Evolutionary conservation across 768 basidiomycete genomes (phyloP).

Genomic region (Glaciozyma antarctica): DNA sequence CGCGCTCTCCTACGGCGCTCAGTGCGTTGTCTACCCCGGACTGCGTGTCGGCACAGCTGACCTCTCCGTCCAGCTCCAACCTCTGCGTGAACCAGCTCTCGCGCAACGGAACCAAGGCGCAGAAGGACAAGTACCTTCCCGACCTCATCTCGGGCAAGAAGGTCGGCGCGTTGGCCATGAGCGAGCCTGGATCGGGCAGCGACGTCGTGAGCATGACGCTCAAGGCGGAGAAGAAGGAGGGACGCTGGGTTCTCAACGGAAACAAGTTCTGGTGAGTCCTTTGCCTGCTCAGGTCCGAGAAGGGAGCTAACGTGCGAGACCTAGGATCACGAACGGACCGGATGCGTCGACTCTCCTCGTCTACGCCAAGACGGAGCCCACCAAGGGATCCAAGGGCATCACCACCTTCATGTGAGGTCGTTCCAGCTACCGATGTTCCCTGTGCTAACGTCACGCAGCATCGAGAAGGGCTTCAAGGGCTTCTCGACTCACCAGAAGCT

Average conservation of each 20-base stretch:
- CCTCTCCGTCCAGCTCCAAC: slow-evolving; percentile 48
- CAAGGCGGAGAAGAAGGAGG: slow-evolving; percentile 64
- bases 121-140: slow-evolving; percentile 75
- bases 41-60: neutral
- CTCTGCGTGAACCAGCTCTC: slow-evolving; percentile 55
- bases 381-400: slow-evolving; percentile 73
- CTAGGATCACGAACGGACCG: slow-evolving; percentile 91
- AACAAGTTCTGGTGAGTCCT: slow-evolving; percentile 80
- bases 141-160: slow-evolving; percentile 62
- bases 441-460: slow-evolving; percentile 23
- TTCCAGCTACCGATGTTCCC: fast-evolving
- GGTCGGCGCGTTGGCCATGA: slow-evolving; percentile 88
- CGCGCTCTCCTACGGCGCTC: slow-evolving; percentile 82
- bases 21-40: slow-evolving; percentile 37
- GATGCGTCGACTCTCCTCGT: slow-evolving; percentile 81
- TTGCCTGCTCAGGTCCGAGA: neutral
- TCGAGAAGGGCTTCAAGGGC: slow-evolving; percentile 70
- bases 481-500: slow-evolving; percentile 84
- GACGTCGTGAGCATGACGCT: slow-evolving; percentile 93
- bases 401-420: slow-evolving; percentile 63
- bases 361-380: slow-evolving; percentile 77
- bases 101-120: slow-evolving; percentile 59
- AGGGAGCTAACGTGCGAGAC: neutral
- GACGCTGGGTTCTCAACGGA: slow-evolving; percentile 72
- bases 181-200: slow-evolving; percentile 70